Base-by-base conservation (phyloP, 108 stramenopile genomes). In the Cyclotella cryptica region DNA sequence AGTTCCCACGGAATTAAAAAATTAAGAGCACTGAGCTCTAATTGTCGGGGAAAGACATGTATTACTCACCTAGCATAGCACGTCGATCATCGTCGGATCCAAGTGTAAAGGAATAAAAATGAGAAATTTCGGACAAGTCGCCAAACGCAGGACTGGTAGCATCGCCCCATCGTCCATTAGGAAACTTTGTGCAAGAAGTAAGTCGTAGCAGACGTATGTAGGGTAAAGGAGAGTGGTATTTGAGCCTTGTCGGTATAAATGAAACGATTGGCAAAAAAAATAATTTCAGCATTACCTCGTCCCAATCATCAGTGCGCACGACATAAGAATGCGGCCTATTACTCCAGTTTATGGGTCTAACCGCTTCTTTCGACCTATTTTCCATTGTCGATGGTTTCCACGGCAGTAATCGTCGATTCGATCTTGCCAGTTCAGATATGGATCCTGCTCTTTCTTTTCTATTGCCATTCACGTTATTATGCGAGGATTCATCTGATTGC, bases 321-420 rank as follows among this genome's bases (percentile, higher is more conserved):
- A 98, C 83, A 84, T 99, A 99, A 27, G 88, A 90, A 76, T 94
- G 91, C 8, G 97, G 98, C 14, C 98, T 89, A 73, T 99, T 99
- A 22, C 97, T 97, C 98, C 98, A 99, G 60, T 98, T 96, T 74
- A 99, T 99, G 18, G 98, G 98, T 66, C 98, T 92, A 55, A 96
- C 95, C 66, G 90, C 92, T 85, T 97, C 96, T 69, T 82, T 86
- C 26, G 81, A 69, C 40, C 97, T 74, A 45, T 80, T 75, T n/a
- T 72, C 88, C 81, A 92, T 82, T 11, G 90, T 83, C 22, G 89
- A 87, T 24, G 92, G 90, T 51, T 92, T 77, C 95, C 95, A 96
- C 58, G 95, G 95, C 12, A 93, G 81, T 59, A 69, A 57, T 27
- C 89, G 79, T 35, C 78, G 47, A 19, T 66, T 69, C 11, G 67